Evolutionary conservation across 441 rosid species (phyloP), one percentile per base, ranked within the genome.

Genomic region (Gossypium davidsonii): DNA sequence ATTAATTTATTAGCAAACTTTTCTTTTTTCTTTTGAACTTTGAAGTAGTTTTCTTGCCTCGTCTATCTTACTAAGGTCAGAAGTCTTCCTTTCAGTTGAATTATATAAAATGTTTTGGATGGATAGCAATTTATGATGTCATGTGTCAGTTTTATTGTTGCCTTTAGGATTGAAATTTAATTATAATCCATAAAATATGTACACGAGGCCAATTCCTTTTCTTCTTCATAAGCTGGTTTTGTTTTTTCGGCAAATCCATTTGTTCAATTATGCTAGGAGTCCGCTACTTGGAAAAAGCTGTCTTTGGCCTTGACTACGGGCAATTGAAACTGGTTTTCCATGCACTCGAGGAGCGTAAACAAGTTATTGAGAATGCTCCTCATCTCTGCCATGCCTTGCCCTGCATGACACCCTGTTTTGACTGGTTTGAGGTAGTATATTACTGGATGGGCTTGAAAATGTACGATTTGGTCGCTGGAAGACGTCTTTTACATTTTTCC

Each of bases 371-470:
- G 37, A 94, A 94, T 82, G 99, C 99, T 62, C 99, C 97, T 4
- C 97, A 94, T 75, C 88, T 94, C 58, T 92, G 97, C 78, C 86
- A 94, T 80, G 92, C 98, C 75, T 83, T 94, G 65, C 98, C 97
- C 2, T 94, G 98, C 80, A 94, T 94, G 97, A 94, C 98, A 8
- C 97, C 97, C 62, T 94, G 97, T 85, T 94, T 92, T 78, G 84
- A 82, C 79, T 94, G 96, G 98, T 91, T 94, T 74, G 98, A 94
- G 82, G 97, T 84, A 0, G 82, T 91, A 39, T 94, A 94, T 86
- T 94, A 65, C 83, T 92, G 98, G 98, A 68, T 85, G 73, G 98
- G 97, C 59, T 83, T 94, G 92, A 94, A 94, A 80, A 77, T 92
- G 91, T 94, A 94, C n/a, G 97, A 94, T 86, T 75, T 94, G 85